Conservation (phyloP, 176 grass and related monocot species). For the Aegilops longissima region DNA sequence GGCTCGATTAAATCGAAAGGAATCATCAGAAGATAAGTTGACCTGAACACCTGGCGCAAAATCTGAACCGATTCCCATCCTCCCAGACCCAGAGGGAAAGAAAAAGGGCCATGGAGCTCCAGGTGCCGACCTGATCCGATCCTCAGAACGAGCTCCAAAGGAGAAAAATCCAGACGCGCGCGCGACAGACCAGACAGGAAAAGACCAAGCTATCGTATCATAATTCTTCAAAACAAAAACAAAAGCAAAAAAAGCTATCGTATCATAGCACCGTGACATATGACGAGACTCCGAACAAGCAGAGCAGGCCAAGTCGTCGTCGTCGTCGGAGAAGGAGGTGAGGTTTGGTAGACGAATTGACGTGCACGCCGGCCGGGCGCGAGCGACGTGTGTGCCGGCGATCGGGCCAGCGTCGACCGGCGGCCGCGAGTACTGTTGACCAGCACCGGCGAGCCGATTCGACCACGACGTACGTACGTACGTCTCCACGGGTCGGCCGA, state of each 20-base stretch:
- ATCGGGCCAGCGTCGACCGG: background rate
- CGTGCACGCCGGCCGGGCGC: background rate
- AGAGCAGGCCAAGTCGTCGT: too few species aligned
- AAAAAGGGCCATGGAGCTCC: background rate
- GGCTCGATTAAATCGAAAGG: background rate
- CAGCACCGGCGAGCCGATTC: background rate
- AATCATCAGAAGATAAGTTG: background rate
- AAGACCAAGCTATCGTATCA: background rate
- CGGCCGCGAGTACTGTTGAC: background rate
- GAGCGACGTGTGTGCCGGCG: background rate
- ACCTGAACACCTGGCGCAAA: background rate
- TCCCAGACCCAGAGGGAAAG: too few species aligned
- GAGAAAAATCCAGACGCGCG: background rate
- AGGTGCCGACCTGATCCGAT: conserved; percentile 1
- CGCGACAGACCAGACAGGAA: background rate
- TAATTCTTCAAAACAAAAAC: too few species aligned
- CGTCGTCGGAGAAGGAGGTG: background rate
- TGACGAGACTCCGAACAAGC: too few species aligned
- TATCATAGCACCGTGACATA: too few species aligned
- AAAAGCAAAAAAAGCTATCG: too few species aligned
- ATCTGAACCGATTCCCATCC: background rate
- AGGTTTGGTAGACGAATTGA: conserved; percentile 6
- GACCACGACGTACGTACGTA: background rate
- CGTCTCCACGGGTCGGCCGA: background rate
- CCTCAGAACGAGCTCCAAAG: conserved; percentile 9